phyloP scores from a whole-genome alignment of 352 stramenopile genomes.

The Halophytophthora batemanensis region DNA sequence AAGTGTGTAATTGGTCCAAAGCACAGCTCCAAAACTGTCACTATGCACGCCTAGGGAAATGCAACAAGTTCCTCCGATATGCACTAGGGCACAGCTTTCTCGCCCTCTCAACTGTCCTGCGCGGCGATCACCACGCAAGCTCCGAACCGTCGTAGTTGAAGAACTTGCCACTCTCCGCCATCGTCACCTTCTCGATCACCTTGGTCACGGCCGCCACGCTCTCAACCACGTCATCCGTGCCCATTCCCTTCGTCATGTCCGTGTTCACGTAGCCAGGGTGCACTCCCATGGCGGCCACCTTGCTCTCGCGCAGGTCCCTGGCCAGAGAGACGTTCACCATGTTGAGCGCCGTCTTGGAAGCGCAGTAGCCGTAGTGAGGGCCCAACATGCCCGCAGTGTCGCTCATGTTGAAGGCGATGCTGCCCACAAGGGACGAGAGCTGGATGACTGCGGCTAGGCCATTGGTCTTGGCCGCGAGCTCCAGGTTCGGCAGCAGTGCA shows the following conservation, averaged over 20 bases:
- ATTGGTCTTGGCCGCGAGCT: conserved; percentile 24
- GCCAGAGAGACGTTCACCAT: conserved; percentile 43
- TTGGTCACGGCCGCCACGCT: conserved; percentile 23
- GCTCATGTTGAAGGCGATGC: conserved; percentile 34
- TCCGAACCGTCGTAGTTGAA: conserved; percentile 22
- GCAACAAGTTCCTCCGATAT: no score
- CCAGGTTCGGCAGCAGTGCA: conserved; percentile 38
- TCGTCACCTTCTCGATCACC: conserved; percentile 16
- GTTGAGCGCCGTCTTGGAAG: conserved; percentile 67
- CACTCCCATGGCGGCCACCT: conserved; percentile 28
- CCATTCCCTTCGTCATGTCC: conserved; percentile 29
- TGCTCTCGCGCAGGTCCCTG: conserved; percentile 30
- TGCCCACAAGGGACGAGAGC: conserved; percentile 47
- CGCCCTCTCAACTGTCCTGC: no score
- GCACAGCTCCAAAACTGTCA: no score
- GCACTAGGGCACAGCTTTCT: no score
- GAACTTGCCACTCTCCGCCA: conserved; percentile 29
- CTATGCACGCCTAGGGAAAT: no score
- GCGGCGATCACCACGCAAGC: conserved; percentile 26
- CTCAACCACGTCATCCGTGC: conserved; percentile 17
- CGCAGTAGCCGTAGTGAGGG: conserved; percentile 49
- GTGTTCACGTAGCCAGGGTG: conserved; percentile 40
- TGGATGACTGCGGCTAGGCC: conserved; percentile 39
- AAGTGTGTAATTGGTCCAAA: no score
- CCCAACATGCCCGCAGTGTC: conserved; percentile 12